Base-by-base conservation (phyloP, 139 green algal species). In the Chlamydomonas incerta region DNA sequence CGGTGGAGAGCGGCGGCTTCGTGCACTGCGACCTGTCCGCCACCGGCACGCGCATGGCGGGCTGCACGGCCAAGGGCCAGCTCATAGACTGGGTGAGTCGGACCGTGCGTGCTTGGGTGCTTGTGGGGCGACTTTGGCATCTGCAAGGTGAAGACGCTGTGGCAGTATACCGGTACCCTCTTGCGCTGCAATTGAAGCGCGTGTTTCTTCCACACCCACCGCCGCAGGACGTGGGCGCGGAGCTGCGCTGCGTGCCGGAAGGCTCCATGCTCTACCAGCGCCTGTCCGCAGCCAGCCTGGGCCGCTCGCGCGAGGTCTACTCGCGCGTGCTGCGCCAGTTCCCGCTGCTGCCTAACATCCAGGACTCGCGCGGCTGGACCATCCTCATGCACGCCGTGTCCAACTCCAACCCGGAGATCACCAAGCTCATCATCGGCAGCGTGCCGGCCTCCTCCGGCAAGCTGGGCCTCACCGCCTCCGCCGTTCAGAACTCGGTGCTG, bases 301-400 rank as follows among this genome's bases (percentile, higher is more conserved):
- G 52, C 21, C 68, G 69, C 17, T 72, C 74, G 0, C 37, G 69
- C 46, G 69, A 89, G 28, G 52, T 86, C 2, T 89, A 86, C 58
- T 20, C 24, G 29, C 69, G 71, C 6, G 76, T 89, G 41, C 76
- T 89, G 55, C 69, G 74, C 17, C 29, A 66, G 52, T 89, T 77
- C 46, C 85, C 85, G 57, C 76, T 89, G 75, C 58, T 85, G n/a
- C 74, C 81, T n/a, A 89, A 89, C 58, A 76, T 60, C 15, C 86
- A 90, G 72, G 80, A 90, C 80, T 86, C 77, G 14, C 84, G 81
- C 24, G 88, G 88, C 6, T 92, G 84, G 84, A 92, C 88, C 24
- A 82, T 92, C 52, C 81, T 92, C 47, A 92, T 92, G 88, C 88
- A 90, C 47, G 87, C 87, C 26, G 87, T 80, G 20, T 50, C 84